Percentiles rank a stretch among this genome's conserved stretches.
These are phyloP conservation scores for Suillus sp. DNA, from an alignment of 768 basidiomycete species.

Conservation along the genomic window DNA sequence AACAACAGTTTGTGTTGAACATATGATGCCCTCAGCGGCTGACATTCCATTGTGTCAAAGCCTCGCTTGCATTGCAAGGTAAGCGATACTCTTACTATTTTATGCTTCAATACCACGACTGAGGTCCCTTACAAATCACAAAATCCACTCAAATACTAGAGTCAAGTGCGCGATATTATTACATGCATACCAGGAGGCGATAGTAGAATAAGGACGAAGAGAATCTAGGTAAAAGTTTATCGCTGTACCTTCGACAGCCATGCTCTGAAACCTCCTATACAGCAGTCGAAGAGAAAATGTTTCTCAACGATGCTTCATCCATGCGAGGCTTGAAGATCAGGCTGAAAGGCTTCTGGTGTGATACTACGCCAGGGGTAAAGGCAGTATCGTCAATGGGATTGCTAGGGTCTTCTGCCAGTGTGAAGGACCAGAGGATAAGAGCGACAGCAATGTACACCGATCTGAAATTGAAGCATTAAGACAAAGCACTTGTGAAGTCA, in stretches of 20 bases:
- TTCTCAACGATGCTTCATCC: slow-evolving; percentile 15
- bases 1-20: no score
- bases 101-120: no score
- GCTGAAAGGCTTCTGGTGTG: slow-evolving; percentile 62
- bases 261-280: not conserved
- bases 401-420: slow-evolving; percentile 45
- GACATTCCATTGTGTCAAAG: no score
- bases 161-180: not conserved
- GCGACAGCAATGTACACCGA: slow-evolving; percentile 67
- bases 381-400: slow-evolving; percentile 61
- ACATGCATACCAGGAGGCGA: not conserved
- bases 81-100: no score
- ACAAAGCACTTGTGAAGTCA: not conserved
- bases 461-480: slow-evolving; percentile 30
- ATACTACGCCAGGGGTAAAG: slow-evolving; percentile 64
- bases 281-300: not conserved
- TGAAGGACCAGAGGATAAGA: slow-evolving; percentile 66
- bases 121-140: no score
- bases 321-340: slow-evolving; percentile 54
- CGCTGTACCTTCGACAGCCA: not conserved
- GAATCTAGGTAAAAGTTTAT: not conserved
- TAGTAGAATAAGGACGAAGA: not conserved
- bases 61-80: no score
- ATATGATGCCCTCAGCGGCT: no score
- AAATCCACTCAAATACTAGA: no score